A percentile compares a stretch with the other conserved stretches of the same genome.
These are phyloP conservation scores for Nymphaea colorata DNA, from an alignment of 164 flowering plant species.

Conservation along the genomic window DNA sequence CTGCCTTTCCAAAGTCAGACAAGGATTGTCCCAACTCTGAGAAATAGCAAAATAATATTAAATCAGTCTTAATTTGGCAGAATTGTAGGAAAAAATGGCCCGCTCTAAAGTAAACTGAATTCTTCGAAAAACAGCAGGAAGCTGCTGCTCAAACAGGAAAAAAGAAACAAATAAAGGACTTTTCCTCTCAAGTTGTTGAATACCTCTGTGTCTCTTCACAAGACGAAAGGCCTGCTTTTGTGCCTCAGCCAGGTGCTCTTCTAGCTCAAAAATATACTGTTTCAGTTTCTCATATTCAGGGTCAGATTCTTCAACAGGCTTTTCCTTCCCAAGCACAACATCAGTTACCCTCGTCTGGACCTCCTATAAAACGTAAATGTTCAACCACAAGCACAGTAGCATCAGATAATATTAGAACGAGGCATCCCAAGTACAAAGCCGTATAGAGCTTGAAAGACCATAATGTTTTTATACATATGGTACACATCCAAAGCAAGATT, in stretches of 20 bases:
- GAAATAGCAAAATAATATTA: background rate
- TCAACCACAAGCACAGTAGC: background rate
- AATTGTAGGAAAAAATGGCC: background rate
- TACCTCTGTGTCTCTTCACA: conserved; percentile 97
- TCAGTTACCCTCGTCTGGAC: conserved; percentile 92
- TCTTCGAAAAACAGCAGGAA: too few relatives aligned
- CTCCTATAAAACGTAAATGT: conserved; percentile 40
- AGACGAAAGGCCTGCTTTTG: conserved; percentile 96
- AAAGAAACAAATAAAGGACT: background rate
- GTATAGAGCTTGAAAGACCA: too few relatives aligned
- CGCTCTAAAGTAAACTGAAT: too few relatives aligned
- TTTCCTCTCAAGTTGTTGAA: conserved; percentile 1
- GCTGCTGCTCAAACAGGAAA: too few relatives aligned
- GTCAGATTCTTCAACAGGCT: conserved; percentile 89
- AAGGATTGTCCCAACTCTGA: conserved; percentile 88
- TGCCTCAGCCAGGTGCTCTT: conserved; percentile 90
- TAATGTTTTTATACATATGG: too few relatives aligned
- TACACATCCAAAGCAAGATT: too few relatives aligned
- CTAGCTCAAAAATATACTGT: conserved; percentile 84
- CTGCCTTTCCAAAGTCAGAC: conserved; percentile 88
- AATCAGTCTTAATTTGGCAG: background rate
- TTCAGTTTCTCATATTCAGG: conserved; percentile 91
- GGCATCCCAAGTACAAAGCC: too few relatives aligned
- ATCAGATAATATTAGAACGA: background rate
- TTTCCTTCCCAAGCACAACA: conserved; percentile 95